A percentile compares a stretch with the other conserved stretches of the same genome.
Evolutionary conservation across 257 asterid species (phyloP).

Genomic region (Solanum microdontum): DNA sequence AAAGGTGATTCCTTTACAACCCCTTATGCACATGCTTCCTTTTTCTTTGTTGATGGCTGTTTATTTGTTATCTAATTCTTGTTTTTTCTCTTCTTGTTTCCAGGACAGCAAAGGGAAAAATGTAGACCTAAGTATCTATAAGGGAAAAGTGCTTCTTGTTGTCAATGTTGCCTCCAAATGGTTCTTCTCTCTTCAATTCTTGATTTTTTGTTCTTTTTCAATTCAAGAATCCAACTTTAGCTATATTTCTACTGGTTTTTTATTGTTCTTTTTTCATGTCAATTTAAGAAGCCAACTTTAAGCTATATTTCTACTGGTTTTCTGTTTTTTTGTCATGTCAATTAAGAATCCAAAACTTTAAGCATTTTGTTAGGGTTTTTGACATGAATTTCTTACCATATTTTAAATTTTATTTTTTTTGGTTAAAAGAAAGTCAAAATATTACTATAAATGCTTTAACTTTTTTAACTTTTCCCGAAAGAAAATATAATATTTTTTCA

Average conservation of each 20-base stretch:
- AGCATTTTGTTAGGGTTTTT: background rate
- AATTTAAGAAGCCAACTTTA: background rate
- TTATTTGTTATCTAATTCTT: background rate
- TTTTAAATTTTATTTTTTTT: no score
- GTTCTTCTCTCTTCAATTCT: slow-evolving; percentile 19
- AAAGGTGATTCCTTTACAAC: slow-evolving; percentile 32
- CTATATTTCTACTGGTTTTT: background rate
- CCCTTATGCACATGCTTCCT: background rate
- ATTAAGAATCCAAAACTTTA: background rate
- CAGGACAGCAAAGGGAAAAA: slow-evolving; percentile 62
- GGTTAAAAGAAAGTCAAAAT: background rate
- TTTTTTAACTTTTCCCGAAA: no score
- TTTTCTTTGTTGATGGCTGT: background rate
- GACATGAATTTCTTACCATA: background rate
- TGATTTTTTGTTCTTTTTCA: background rate
- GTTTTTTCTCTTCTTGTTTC: background rate
- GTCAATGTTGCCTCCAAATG: slow-evolving; percentile 98
- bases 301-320: background rate
- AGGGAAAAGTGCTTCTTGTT: slow-evolving; percentile 80
- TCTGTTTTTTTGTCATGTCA: background rate
- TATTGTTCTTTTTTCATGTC: background rate
- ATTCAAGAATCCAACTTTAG: background rate
- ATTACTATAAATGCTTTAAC: background rate
- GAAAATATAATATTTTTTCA: background rate
- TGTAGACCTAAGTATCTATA: slow-evolving; percentile 50